Base-by-base conservation (phyloP, 2,329 filamentous ascomycete species). In the Pseudocercospora fijiensis region DNA sequence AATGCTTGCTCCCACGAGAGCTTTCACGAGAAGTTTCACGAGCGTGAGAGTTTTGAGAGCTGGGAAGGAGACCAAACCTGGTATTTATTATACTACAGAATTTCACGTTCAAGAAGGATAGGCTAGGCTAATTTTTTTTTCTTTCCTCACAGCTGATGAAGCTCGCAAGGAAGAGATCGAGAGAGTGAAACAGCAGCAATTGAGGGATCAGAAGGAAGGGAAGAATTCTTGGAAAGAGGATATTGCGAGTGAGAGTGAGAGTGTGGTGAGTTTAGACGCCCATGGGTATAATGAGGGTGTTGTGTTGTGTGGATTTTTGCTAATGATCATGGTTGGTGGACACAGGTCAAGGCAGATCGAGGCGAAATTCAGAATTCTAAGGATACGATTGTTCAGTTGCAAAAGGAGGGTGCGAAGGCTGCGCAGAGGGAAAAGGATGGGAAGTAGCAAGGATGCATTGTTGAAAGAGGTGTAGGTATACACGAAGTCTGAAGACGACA, bases 191-290 rank as follows among this genome's bases (percentile, higher is more conserved):
- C 84, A 91, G 65, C 86, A 88, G n/a, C 79, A 81, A 61, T 62
- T 84, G 64, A 76, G 78, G 65, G 76, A 76, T 64, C 76, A 78
- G 76, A 80, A 82, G 70, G 78, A 84, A 43, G 90, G 90, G 65
- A 83, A 86, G 75, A 88, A 83, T 59, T 84, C 91, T 74, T 95
- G 91, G 91, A 89, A 90, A 79, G 83, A 88, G 22, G 87, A 89
- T 75, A 82, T 96, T 57, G 90, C 91, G 2, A 90, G 87, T 57
- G 86, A 91, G 77, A 90, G 88, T 77, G 91, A 96, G 81, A 90
- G 90, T 76, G 86, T 86, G 70, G 83, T 95, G 78, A 68, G 83
- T 77, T 51, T 5, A 13, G 41, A 45, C 8, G 20, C 7, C 8
- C 22, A 26, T 33, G 16, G 62, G 37, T 43, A 41, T 2, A 28